Evolutionary conservation across 805 yeast genomes (phyloP).

Genomic region (Myxozyma vanderwaltii): DNA sequence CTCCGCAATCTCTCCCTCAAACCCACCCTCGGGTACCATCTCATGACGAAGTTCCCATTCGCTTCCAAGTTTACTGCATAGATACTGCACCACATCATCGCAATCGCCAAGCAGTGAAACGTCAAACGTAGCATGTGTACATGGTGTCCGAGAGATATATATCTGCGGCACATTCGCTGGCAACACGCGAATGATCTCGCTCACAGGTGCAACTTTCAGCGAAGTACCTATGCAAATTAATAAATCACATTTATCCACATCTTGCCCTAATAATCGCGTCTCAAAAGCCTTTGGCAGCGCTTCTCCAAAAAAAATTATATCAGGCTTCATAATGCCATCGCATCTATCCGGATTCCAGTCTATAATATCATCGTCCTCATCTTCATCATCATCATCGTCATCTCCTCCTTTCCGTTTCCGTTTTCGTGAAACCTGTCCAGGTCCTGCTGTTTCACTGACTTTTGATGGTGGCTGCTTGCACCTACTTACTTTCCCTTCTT

Average conservation of each 20-base stretch:
- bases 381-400: conserved; percentile 39
- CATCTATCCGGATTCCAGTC: conserved; percentile 36
- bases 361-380: conserved; percentile 39
- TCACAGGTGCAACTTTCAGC: conserved; percentile 87
- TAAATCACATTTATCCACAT: conserved; percentile 70
- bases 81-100: conserved; percentile 74
- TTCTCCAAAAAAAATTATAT: conserved; percentile 90
- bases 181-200: conserved; percentile 77
- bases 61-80: conserved; percentile 63
- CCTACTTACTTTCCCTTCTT: conserved; percentile 61
- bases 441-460: background rate
- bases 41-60: conserved; percentile 47
- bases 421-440: background rate
- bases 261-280: conserved; percentile 54
- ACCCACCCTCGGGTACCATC: conserved; percentile 24
- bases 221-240: conserved; percentile 88
- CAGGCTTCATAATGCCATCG: conserved; percentile 87
- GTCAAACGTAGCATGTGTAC: conserved; percentile 77
- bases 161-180: conserved; percentile 79
- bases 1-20: conserved; percentile 16
- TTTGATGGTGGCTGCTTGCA: conserved; percentile 55
- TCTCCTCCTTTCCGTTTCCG: conserved; percentile 46
- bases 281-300: conserved; percentile 73
- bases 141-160: conserved; percentile 74
- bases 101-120: conserved; percentile 71